Conservation (phyloP, 441 rosid species). For the California macrophylla region DNA sequence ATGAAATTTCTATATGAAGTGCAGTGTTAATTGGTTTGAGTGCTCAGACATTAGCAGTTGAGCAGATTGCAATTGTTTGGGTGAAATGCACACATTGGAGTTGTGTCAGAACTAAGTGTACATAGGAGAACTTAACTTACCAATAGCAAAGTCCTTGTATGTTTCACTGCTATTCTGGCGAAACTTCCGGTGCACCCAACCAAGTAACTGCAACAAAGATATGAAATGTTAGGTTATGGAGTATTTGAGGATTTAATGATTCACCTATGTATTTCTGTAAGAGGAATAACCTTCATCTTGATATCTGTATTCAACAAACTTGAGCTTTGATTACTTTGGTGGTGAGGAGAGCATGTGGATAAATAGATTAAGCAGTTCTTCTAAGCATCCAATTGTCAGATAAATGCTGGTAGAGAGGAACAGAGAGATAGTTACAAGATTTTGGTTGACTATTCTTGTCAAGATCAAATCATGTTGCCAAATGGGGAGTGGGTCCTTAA, state of each 20-base stretch:
- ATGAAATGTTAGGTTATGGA: conserved; percentile 9
- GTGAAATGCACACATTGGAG: background rate
- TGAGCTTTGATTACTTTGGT: conserved; percentile 4
- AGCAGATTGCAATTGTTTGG: background rate
- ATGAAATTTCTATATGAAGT: background rate
- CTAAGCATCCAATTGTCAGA: conserved; percentile 19
- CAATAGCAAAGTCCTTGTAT: conserved; percentile 48
- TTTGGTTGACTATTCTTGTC: conserved; percentile 32
- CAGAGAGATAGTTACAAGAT: conserved; percentile 54
- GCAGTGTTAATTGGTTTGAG: background rate
- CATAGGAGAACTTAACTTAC: conserved; percentile 28
- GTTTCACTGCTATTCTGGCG: conserved; percentile 50
- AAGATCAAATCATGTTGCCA: conserved; percentile 39
- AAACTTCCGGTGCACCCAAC: conserved; percentile 80
- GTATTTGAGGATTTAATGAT: background rate
- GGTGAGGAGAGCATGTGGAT: conserved; percentile 14
- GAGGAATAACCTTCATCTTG: conserved; percentile 43
- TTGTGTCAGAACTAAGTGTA: conserved; percentile 1
- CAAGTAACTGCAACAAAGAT: conserved; percentile 49
- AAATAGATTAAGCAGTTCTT: conserved; percentile 18
- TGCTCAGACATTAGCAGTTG: background rate
- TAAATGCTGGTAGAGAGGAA: conserved; percentile 38
- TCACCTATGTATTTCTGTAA: background rate
- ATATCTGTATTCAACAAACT: conserved; percentile 16
- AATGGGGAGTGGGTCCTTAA: conserved; percentile 40